Evolutionary conservation across 805 yeast species (phyloP), one percentile per base, ranked within the genome.

Genomic region (Lipomyces oligophaga): DNA sequence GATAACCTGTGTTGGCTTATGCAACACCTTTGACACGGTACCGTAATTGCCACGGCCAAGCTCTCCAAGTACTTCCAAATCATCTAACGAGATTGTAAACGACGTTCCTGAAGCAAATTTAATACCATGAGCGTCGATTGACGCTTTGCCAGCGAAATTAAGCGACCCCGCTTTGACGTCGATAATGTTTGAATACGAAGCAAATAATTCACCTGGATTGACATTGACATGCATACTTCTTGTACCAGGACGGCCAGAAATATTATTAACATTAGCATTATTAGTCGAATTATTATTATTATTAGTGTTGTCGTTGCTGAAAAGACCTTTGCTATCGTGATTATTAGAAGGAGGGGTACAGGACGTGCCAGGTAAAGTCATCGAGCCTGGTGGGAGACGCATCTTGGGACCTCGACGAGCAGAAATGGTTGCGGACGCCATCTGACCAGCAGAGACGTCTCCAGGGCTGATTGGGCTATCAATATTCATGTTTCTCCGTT

Each of bases 31-130:
- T 19, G 89, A 79, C 5, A 93, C 98, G 0, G 95, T 85, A 43
- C 98, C 98, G 66, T 93, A 93, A 67, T 93, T 93, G 7, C 98
- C 98, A 38, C 90, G 78, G 1, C 98, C 98, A 37, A 93, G 70
- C 66, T 90, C 97, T 41, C 83, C 95, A 19, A 67, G 57, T 13
- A 38, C 60, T 47, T 86, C 72, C 54, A 84, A 79, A 60, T 93
- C 95, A 57, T 87, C 95, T 44, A 88, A 74, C 2, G 93, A 81
- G 31, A 93, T 88, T 48, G 84, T 73, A 67, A 93, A 89, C 38
- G 88, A 81, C 1, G 89, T 78, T 1, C 98, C 98, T 39, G 85
- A 80, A 30, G 85, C 77, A 60, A 93, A 93, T 63, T 88, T 93
- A 40, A 93, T 82, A 38, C 98, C 98, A 55, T 85, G 79, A 0